phyloP scores from a whole-genome alignment of 1,139 yeast genomes.

The Protomyces inundatus region DNA sequence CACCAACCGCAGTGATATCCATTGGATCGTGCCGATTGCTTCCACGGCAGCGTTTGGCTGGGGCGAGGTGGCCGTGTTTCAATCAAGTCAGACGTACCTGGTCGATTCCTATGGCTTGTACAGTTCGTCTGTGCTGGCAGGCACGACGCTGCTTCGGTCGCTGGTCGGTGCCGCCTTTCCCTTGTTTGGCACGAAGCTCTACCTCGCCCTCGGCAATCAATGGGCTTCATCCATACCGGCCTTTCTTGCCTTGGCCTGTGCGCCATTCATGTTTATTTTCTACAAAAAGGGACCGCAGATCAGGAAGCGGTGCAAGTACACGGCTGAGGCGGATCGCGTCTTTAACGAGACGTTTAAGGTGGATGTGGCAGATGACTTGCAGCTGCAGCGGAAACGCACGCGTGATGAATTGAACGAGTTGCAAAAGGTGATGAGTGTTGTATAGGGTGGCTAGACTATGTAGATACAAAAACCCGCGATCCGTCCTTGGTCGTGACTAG shows the following conservation, averaged over 20 bases:
- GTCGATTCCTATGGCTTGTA: conserved; percentile 62
- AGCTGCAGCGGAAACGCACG: neutral
- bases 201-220: conserved; percentile 47
- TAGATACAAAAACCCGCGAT: too few species aligned
- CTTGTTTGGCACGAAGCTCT: conserved; percentile 39
- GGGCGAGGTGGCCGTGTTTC: conserved; percentile 44
- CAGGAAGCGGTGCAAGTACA: neutral
- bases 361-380: neutral
- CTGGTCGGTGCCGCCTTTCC: conserved; percentile 43
- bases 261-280: conserved; percentile 53
- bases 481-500: too few species aligned
- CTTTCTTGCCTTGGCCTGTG: conserved; percentile 46
- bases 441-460: neutral
- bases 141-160: conserved; percentile 51
- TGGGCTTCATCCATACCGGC: conserved; percentile 59
- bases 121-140: conserved; percentile 83
- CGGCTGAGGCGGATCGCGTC: conserved; percentile 3
- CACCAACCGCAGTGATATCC: conserved; percentile 57
- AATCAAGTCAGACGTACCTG: conserved; percentile 49
- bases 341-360: neutral
- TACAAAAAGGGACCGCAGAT: conserved; percentile 31
- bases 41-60: conserved; percentile 76
- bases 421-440: neutral
- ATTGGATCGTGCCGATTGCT: conserved; percentile 74
- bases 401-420: neutral